Conservation (phyloP, 2,329 filamentous ascomycete species). For the Cladophialophora carrionii region DNA sequence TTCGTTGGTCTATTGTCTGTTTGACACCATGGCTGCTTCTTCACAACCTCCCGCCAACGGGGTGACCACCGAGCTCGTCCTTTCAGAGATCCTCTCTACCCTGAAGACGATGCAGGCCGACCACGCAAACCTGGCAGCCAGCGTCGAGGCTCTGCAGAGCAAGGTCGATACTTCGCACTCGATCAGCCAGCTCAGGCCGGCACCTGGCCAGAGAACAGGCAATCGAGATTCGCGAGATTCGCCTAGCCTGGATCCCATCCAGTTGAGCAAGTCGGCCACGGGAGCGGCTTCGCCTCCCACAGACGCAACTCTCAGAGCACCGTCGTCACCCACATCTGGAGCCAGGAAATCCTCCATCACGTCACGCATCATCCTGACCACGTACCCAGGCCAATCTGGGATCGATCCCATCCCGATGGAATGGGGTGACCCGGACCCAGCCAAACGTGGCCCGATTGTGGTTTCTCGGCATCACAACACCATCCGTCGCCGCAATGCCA, state of each 20-base stretch:
- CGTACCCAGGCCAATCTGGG: conserved; percentile 90
- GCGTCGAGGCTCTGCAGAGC: conserved; percentile 64
- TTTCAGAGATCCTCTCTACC: conserved; percentile 57
- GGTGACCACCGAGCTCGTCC: conserved; percentile 27
- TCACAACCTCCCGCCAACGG: conserved; percentile 22
- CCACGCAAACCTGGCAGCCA: conserved; percentile 58
- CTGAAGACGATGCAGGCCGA: conserved; percentile 61
- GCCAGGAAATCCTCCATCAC: conserved; percentile 40
- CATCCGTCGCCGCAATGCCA: conserved; percentile 75
- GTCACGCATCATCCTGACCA: conserved; percentile 71
- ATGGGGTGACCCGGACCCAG: conserved; percentile 80
- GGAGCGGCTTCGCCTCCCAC: conserved; percentile 26
- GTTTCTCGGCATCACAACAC: conserved; percentile 77
- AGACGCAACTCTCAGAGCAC: conserved; percentile 25
- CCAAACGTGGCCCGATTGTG: conserved; percentile 80
- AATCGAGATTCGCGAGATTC: conserved; percentile 34
- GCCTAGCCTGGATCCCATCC: conserved; percentile 36
- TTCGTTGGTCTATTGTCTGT: background rate
- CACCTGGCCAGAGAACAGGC: conserved; percentile 10
- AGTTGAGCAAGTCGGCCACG: conserved; percentile 30
- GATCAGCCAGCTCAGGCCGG: conserved; percentile 53
- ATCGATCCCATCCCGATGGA: conserved; percentile 87
- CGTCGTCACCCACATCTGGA: conserved; percentile 29
- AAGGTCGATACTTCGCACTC: conserved; percentile 64
- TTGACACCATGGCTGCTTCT: conserved; percentile 20